These are phyloP conservation scores for Flaveria sonorensis DNA, from an alignment of 129 eudicot species.

Conservation along the genomic window DNA sequence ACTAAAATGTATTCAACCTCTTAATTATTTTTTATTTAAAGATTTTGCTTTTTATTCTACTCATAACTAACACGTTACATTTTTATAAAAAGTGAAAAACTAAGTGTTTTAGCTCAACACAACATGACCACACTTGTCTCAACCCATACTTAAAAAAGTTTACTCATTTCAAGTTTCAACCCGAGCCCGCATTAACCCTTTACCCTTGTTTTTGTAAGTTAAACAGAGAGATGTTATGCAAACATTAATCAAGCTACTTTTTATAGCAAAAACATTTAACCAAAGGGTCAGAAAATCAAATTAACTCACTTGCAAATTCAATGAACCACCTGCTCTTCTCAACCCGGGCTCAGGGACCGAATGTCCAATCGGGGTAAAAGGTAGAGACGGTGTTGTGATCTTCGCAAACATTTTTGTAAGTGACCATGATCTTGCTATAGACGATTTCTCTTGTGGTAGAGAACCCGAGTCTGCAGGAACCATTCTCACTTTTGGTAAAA, in stretches of 20 bases:
- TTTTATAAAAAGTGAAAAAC: neutral
- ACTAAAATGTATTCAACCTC: neutral
- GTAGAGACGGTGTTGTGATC: conserved; percentile 65
- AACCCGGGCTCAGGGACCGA: conserved; percentile 44
- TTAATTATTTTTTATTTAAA: neutral
- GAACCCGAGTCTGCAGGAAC: conserved; percentile 35
- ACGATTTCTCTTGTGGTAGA: conserved; percentile 51
- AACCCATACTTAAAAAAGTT: neutral
- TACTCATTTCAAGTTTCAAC: neutral
- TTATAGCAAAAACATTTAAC: conserved; percentile 9
- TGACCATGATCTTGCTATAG: conserved; percentile 69
- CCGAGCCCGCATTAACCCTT: neutral
- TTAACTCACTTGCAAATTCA: conserved; percentile 48
- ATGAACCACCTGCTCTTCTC: conserved; percentile 45
- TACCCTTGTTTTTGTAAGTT: neutral
- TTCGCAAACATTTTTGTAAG: conserved; percentile 72
- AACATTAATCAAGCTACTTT: conserved; percentile 1
- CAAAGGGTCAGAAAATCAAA: neutral
- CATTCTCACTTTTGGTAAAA: conserved; percentile 53
- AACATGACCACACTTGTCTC: neutral
- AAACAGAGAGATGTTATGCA: neutral
- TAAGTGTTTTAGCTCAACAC: neutral
- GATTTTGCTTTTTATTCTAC: neutral
- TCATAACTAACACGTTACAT: neutral
- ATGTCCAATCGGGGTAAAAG: conserved; percentile 47